These are phyloP conservation scores for Leccinum aurantiacum DNA, from an alignment of 768 basidiomycete genomes.

Conservation along the genomic window DNA sequence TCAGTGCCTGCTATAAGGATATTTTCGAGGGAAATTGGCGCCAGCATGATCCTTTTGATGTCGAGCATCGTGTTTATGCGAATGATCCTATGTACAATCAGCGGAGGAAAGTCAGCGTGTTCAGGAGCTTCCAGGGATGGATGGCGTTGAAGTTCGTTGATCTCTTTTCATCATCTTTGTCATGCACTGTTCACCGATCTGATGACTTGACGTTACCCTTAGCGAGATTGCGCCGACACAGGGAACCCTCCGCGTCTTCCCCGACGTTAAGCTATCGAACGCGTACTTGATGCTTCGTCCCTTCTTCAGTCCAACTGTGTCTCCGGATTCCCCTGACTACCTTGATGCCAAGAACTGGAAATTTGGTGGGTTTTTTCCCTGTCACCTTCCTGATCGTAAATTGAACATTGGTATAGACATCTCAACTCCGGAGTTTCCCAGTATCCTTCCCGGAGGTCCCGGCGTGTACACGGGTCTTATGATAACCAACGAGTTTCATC, in stretches of 20 bases:
- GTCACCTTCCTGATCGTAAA: constrained; percentile 22
- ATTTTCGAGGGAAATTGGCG: too few species aligned
- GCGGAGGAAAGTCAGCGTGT: constrained; percentile 51
- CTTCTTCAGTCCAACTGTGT: constrained; percentile 61
- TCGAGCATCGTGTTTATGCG: too few species aligned
- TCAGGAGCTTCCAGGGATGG: constrained; percentile 76
- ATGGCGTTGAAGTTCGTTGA: constrained; percentile 55
- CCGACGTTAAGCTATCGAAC: constrained; percentile 62
- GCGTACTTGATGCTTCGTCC: constrained; percentile 38
- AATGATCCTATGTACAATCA: constrained; percentile 15
- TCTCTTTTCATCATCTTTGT: background rate
- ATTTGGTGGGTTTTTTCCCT: constrained; percentile 36
- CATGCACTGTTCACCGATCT: background rate
- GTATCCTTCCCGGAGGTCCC: too few species aligned
- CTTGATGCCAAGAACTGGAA: constrained; percentile 52
- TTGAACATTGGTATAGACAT: constrained; percentile 36
- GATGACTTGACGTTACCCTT: background rate
- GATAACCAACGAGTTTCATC: too few species aligned
- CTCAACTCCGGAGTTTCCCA: constrained; percentile 42
- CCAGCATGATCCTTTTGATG: too few species aligned
- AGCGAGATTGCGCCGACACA: constrained; percentile 67
- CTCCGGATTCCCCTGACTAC: constrained; percentile 40
- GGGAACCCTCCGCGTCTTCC: constrained; percentile 53
- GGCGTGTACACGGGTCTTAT: too few species aligned
- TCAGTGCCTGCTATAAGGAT: too few species aligned